Base-by-base conservation (phyloP, 2,329 filamentous ascomycete species). In the Colletotrichum sp. region DNA sequence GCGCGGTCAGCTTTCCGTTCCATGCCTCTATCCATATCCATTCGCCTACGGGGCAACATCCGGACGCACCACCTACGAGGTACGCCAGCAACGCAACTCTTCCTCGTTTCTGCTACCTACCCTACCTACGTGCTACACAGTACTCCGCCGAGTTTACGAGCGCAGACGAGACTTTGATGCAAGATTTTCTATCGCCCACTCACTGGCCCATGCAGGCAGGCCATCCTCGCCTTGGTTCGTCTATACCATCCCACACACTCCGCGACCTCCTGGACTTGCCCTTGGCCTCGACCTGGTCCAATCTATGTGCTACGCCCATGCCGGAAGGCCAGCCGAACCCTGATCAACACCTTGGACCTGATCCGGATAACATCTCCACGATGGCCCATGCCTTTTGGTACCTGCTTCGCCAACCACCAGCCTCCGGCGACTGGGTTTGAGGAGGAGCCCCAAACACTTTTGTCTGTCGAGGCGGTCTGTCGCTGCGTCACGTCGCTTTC, bases 261-360 rank as follows among this genome's bases (percentile, higher is more conserved):
- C 16, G 59, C 59, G 59, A 34, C 30, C 59, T 63, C 59, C 43
- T 52, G 43, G 43, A 52, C n/a, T 10, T 52, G 43, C 43, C 21
- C 67, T 69, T 57, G 39, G 63, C 57, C 12, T 55, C 63, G 7
- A 34, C 63, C 24, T n/a, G 24, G 43, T 24, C 39, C 43, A 75
- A 68, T 65, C 12, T 60, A 73, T 24, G 13, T 68, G 73, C 64
- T 68, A 68, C 73, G 26, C 52, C 32, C 34, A 64, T 48, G 64
- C 64, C 73, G 73, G 73, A 64, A 68, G 39, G 30, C 21, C 73
- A 75, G 55, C 70, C 73, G 70, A 75, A 61, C 67, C 52, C 57
- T 64, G 66, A 13, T 26, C 21, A 34, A 21, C 28, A 43, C 24
- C 70, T 61, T n/a, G 55, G 15, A 28, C 26, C 18, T 18, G 12